phyloP scores from a whole-genome alignment of 768 basidiomycete genomes.

The Kwoniella europaea region DNA sequence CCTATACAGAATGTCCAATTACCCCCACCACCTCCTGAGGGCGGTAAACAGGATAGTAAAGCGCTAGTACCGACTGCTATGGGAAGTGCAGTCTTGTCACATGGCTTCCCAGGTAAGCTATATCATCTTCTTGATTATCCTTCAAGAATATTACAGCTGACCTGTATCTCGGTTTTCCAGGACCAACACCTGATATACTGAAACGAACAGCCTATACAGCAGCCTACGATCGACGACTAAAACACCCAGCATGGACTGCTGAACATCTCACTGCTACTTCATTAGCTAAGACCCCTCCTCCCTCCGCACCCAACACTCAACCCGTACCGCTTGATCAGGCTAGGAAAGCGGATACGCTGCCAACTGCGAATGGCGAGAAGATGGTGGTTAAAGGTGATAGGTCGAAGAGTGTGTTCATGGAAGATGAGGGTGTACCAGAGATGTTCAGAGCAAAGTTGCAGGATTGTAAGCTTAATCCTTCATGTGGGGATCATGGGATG shows the following conservation, averaged over 20 bases:
- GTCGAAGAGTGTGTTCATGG: slow-evolving; percentile 74
- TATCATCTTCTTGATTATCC: not conserved
- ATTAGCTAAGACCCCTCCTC: slow-evolving; percentile 64
- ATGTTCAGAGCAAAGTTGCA: slow-evolving; percentile 79
- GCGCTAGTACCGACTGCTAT: slow-evolving; percentile 56
- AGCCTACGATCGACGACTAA: slow-evolving; percentile 84
- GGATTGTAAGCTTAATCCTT: slow-evolving; percentile 64
- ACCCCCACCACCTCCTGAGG: slow-evolving; percentile 64
- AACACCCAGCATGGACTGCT: slow-evolving; percentile 96
- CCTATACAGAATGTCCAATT: slow-evolving; percentile 51
- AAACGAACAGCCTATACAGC: slow-evolving; percentile 82
- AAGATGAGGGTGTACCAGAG: slow-evolving; percentile 78
- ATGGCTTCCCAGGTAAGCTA: slow-evolving; percentile 75
- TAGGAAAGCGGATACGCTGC: slow-evolving; percentile 34
- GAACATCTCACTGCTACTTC: slow-evolving; percentile 87
- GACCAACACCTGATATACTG: slow-evolving; percentile 80
- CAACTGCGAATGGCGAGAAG: slow-evolving; percentile 15
- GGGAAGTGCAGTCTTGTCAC: slow-evolving; percentile 32
- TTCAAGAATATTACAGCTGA: slow-evolving; percentile 9
- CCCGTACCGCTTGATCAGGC: slow-evolving; percentile 53
- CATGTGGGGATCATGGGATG: not conserved
- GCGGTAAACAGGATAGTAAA: slow-evolving; percentile 61
- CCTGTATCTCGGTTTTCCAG: slow-evolving; percentile 60
- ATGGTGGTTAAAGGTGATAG: slow-evolving; percentile 66
- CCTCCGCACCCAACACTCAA: slow-evolving; percentile 47